Base-by-base conservation (phyloP, 345 rosid species). In the Citrus unshiu region DNA sequence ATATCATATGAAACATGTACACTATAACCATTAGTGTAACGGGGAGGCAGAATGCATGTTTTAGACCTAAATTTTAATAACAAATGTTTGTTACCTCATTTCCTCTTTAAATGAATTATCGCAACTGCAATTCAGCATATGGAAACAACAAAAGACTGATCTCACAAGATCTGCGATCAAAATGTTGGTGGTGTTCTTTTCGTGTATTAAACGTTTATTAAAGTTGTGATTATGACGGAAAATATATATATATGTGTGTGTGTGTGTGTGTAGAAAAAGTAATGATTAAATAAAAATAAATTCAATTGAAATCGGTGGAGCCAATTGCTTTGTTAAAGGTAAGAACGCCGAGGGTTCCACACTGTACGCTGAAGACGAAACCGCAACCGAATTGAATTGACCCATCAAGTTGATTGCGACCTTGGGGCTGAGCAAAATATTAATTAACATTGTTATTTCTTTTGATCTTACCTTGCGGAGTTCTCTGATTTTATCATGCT, bases 381-480 rank as follows among this genome's bases (percentile, higher is more conserved):
- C 85, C 78, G 60, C 78, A 76, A 83, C 78, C 72, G 78, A 79
- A 58, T 46, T 63, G 51, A 79, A 51, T 64, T 68, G 78, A 83
- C 78, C 59, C 40, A 37, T 75, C 57, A 49, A 74, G 58, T n/a
- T 34, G 21, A 10, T 57, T 18, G 29, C 35, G 30, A 63, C 12
- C 68, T 13, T 18, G 9, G 37, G 37, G 37, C 18, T 63, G 12
- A 2, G 13, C 18, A 27, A 35, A 35, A 29, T 21, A 63, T 30
- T 16, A 54, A 54, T 54, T 18, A 54, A 54, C 6, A 18, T 18
- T 18, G 58, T 51, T 51, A 51, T 14, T 51, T 51, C 21, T 14
- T 51, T 51, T 51, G 19, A 12, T 49, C 19, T 49, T 14, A 12
- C 19, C 56, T 14, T 1, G 4, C 56, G 56, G 6, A 3, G 18